A percentile compares a stretch with the other conserved stretches of the same genome.
These are phyloP conservation scores for Talaromyces sp. DNA, from an alignment of 2,329 filamentous ascomycete genomes.

Conservation along the genomic window DNA sequence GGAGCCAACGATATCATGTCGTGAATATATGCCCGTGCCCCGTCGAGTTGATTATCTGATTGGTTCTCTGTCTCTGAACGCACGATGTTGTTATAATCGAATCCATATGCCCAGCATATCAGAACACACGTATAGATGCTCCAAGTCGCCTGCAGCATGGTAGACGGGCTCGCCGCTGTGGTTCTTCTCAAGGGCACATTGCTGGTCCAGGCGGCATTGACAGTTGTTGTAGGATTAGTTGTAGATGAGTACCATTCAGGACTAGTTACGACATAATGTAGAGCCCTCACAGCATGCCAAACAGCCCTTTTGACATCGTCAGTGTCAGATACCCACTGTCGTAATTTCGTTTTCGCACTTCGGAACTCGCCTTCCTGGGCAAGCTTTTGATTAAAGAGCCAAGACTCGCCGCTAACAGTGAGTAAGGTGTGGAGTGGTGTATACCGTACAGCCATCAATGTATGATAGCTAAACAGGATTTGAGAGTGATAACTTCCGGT, in stretches of 20 bases:
- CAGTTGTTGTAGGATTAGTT: not conserved
- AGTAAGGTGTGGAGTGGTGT: conserved; percentile 29
- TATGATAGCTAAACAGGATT: conserved; percentile 27
- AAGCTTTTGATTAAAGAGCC: conserved; percentile 33
- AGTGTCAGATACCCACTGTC: conserved; percentile 26
- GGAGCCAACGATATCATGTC: conserved; percentile 19
- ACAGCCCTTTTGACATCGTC: conserved; percentile 25
- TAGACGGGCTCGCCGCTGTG: conserved; percentile 14
- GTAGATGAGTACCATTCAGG: not conserved
- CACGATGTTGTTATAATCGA: conserved; percentile 11
- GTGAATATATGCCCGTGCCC: conserved; percentile 20
- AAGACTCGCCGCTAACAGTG: conserved; percentile 33
- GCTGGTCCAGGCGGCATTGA: not conserved
- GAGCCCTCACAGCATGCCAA: conserved; percentile 29
- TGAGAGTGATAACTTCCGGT: conserved; percentile 9
- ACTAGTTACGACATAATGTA: conserved; percentile 17
- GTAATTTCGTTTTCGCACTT: conserved; percentile 25
- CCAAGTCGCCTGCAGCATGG: conserved; percentile 32
- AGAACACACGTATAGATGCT: conserved; percentile 29
- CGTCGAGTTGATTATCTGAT: not conserved
- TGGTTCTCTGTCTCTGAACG: not conserved
- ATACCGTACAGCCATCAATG: conserved; percentile 26
- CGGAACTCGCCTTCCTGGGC: conserved; percentile 29
- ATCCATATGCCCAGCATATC: conserved; percentile 33
- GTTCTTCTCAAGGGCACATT: not conserved